Evolutionary conservation across 2,329 filamentous ascomycete genomes (phyloP).

Genomic region (Alternaria angustiovoidea): DNA sequence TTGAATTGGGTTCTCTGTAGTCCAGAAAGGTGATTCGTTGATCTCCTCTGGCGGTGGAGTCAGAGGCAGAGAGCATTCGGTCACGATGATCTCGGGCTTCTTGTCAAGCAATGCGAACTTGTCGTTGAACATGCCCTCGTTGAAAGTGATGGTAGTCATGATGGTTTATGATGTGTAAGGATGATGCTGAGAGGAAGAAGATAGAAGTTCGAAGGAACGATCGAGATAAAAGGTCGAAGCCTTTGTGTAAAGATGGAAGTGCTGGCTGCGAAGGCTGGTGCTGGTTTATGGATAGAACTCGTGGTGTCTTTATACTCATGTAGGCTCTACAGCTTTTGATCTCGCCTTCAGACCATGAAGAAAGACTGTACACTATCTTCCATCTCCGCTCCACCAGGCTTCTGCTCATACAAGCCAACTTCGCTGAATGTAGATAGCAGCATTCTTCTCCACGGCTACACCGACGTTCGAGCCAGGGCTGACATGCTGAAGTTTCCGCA

Average conservation of each 20-base stretch:
- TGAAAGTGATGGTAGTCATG: slow-evolving; percentile 12
- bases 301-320: too few relatives aligned
- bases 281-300: too few relatives aligned
- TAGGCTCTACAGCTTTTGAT: too few relatives aligned
- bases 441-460: neutral
- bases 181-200: neutral
- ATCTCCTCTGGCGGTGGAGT: slow-evolving; percentile 13
- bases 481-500: neutral
- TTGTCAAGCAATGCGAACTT: slow-evolving; percentile 1
- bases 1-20: neutral
- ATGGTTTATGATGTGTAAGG: neutral
- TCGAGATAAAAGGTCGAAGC: too few relatives aligned
- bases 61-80: slow-evolving; percentile 8
- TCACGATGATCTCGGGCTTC: slow-evolving; percentile 8
- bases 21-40: neutral
- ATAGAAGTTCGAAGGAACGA: too few relatives aligned
- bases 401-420: neutral
- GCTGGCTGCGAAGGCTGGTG: too few relatives aligned
- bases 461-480: neutral
- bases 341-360: too few relatives aligned
- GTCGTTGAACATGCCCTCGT: slow-evolving; percentile 9
- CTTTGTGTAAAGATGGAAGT: too few relatives aligned
- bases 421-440: neutral
- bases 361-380: too few relatives aligned
- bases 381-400: neutral